phyloP scores from a whole-genome alignment of 768 basidiomycete species.

The Suillus paluster region DNA sequence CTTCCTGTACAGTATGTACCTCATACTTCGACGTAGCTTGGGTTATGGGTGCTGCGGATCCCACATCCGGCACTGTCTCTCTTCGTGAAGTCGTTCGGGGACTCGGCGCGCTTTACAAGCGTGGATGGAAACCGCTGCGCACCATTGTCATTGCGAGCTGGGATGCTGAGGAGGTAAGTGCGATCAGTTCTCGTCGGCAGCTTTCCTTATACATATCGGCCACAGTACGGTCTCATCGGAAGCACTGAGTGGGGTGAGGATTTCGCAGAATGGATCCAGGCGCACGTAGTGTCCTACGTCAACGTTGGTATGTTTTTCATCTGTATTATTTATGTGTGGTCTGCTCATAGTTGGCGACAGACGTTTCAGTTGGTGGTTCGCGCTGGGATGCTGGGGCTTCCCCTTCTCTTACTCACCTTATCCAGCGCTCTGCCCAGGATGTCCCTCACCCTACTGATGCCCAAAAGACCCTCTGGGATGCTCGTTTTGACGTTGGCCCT shows the following conservation, averaged over 20 bases:
- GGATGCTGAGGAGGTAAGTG: slow-evolving; percentile 72
- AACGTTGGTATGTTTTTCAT: slow-evolving; percentile 60
- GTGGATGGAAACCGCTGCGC: slow-evolving; percentile 72
- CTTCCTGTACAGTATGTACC: background rate
- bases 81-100: slow-evolving; percentile 61
- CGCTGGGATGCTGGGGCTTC: slow-evolving; percentile 55
- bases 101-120: slow-evolving; percentile 51
- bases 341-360: slow-evolving; percentile 32
- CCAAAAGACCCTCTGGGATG: slow-evolving; percentile 61
- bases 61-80: slow-evolving; percentile 59
- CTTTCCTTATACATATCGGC: slow-evolving; percentile 7
- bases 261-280: slow-evolving; percentile 78
- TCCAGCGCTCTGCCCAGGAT: slow-evolving; percentile 55
- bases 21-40: slow-evolving; percentile 21
- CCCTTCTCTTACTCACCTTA: slow-evolving; percentile 67
- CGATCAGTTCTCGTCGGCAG: background rate
- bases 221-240: slow-evolving; percentile 73
- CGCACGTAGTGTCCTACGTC: slow-evolving; percentile 84
- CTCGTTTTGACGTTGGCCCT: slow-evolving; percentile 57
- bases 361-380: slow-evolving; percentile 59
- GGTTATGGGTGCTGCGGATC: slow-evolving; percentile 59
- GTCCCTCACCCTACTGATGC: slow-evolving; percentile 60
- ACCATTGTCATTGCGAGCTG: slow-evolving; percentile 79
- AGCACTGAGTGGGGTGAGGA: slow-evolving; percentile 96
- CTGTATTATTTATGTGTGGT: slow-evolving; percentile 8